A percentile compares a stretch with the other conserved stretches of the same genome.
These are phyloP conservation scores for Hemileia vastatrix DNA, from an alignment of 1,284 basidiomycete genomes.

Conservation along the genomic window DNA sequence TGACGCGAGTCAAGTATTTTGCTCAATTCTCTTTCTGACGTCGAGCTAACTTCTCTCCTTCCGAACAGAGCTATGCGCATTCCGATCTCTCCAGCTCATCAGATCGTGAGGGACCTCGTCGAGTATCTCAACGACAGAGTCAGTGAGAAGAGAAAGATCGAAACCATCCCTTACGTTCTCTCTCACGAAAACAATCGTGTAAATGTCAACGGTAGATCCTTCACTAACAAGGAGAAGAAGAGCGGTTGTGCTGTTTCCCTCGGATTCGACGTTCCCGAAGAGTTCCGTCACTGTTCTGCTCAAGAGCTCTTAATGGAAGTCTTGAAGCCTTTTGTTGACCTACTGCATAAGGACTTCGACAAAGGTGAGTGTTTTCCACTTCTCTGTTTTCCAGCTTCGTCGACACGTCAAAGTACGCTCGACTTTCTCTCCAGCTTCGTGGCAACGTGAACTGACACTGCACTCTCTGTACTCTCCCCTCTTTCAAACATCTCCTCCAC, in stretches of 20 bases:
- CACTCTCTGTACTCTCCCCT: too few relatives aligned
- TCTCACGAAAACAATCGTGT: not conserved
- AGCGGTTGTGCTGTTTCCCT: not conserved
- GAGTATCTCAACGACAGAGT: not conserved
- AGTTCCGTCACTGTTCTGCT: not conserved
- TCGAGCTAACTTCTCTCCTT: not conserved
- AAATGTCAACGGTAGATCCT: not conserved
- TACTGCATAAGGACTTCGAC: not conserved
- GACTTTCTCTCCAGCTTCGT: too few relatives aligned
- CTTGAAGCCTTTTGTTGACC: not conserved
- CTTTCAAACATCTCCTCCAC: not conserved
- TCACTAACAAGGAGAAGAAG: not conserved
- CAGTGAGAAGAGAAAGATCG: not conserved
- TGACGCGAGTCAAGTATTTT: not conserved
- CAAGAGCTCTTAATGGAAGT: not conserved
- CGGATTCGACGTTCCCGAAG: not conserved
- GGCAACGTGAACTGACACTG: too few relatives aligned
- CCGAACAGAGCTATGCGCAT: not conserved
- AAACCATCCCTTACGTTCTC: not conserved
- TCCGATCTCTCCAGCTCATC: not conserved
- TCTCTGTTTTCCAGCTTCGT: too few relatives aligned
- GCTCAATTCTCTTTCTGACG: not conserved
- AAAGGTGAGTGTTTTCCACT: not conserved
- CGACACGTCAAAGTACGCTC: too few relatives aligned
- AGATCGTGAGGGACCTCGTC: not conserved